These are phyloP conservation scores for Microsporum ferrugineum DNA, from an alignment of 2,329 filamentous ascomycete genomes.

Conservation along the genomic window DNA sequence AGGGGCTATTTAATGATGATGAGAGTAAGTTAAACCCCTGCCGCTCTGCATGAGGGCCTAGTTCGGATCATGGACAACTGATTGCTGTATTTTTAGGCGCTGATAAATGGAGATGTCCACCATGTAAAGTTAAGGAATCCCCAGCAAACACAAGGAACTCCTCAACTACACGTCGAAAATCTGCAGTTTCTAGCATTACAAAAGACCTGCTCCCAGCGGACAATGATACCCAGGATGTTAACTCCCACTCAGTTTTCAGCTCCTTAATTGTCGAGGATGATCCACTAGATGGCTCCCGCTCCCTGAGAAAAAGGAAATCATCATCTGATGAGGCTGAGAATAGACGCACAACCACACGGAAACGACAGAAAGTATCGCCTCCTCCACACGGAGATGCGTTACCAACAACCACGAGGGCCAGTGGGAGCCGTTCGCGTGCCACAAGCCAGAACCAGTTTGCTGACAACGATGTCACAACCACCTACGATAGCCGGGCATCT, in stretches of 20 bases:
- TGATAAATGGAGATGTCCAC: slow-evolving; percentile 52
- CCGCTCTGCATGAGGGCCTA: not conserved
- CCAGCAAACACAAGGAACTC: slow-evolving; percentile 21
- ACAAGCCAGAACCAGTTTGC: slow-evolving; percentile 5
- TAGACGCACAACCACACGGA: slow-evolving; percentile 39
- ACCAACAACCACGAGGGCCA: not conserved
- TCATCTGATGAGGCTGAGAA: slow-evolving; percentile 54
- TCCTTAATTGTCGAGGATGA: slow-evolving; percentile 61
- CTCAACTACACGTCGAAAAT: slow-evolving; percentile 34
- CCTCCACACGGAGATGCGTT: not conserved
- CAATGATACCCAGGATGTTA: slow-evolving; percentile 51
- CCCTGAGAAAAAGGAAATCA: slow-evolving; percentile 73
- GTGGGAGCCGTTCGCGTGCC: slow-evolving; percentile 9
- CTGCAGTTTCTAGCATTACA: slow-evolving; percentile 54
- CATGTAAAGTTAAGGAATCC: slow-evolving; percentile 38
- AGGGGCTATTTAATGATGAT: slow-evolving; percentile 49
- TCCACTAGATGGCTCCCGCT: slow-evolving; percentile 62
- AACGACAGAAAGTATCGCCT: slow-evolving; percentile 25
- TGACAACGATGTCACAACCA: slow-evolving; percentile 8
- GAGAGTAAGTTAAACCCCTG: slow-evolving; percentile 46
- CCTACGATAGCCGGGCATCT: slow-evolving; percentile 23
- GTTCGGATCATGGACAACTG: not conserved
- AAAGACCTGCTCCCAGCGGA: slow-evolving; percentile 61
- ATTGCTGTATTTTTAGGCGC: slow-evolving; percentile 34
- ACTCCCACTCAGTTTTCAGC: slow-evolving; percentile 68